Evolutionary conservation across 148 eudicot species (phyloP), one percentile per base, ranked within the genome.

Genomic region (Fallopia convolvulus): DNA sequence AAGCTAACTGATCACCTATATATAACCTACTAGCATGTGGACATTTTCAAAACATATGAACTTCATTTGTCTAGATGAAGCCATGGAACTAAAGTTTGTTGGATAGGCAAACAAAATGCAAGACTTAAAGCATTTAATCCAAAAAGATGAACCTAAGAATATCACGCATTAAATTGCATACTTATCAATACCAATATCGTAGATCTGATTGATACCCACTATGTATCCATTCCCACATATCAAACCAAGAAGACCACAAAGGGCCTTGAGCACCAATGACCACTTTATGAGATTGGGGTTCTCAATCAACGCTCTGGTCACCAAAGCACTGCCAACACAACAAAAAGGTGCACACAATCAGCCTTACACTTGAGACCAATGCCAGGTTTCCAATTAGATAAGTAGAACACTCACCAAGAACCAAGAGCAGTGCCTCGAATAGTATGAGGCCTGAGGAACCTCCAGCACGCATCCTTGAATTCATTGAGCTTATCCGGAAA

Each of bases 161-260:
- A 70, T 55, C 78, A 76, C 40, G 33, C 49, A 75, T 72, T 74
- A 23, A 23, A 55, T 75, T 20, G 79, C 99, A 90, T 89, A 94
- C 99, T 94, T 94, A 90, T 94, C 99, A 78, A 94, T 94, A 76
- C 97, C 99, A 81, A 94, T 93, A 87, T 94, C 99, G 86, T 94
- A 94, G 82, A 94, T 94, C 84, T 94, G 99, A 89, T 94, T 94
- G 83, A 94, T 92, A 87, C 99, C 99, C 79, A 94, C 99, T 66
- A 94, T 94, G 82, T 88, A 94, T 77, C 97, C 99, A 85, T 94
- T 94, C 77, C 99, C 99, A 39, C 99, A 94, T 77, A 94, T 85
- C 70, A 94, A 85, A 70, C 97, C 99, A 77, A 92, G 78, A 78
- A 94, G 99, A 76, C 99, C 99, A 79, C 86, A 84, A 36, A 88